Percentiles rank a stretch among this genome's conserved stretches.
These are phyloP conservation scores for Xylariaceae sp. DNA, from an alignment of 2,329 filamentous ascomycete genomes.

Conservation along the genomic window DNA sequence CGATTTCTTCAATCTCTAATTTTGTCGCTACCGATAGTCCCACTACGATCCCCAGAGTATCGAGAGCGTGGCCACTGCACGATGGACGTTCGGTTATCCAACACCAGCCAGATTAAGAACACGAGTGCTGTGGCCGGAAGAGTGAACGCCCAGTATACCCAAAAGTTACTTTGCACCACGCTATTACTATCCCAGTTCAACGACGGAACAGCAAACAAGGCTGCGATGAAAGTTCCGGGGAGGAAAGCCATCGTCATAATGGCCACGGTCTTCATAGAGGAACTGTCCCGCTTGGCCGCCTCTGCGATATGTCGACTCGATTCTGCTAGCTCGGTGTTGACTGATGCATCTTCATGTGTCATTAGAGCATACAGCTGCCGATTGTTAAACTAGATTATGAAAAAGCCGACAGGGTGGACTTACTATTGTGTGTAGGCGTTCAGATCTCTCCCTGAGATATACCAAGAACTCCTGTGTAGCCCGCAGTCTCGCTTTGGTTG, in stretches of 20 bases:
- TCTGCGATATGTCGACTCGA: constrained; percentile 15
- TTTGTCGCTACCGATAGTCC: too few species aligned
- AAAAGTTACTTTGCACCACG: constrained; percentile 11
- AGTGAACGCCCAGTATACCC: constrained; percentile 47
- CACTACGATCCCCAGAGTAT: too few species aligned
- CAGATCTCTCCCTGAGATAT: constrained; percentile 21
- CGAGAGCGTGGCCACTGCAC: not conserved
- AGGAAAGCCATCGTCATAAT: constrained; percentile 23
- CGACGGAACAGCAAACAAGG: constrained; percentile 20
- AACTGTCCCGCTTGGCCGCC: constrained; percentile 16
- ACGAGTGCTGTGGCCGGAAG: constrained; percentile 31
- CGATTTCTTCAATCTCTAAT: too few species aligned
- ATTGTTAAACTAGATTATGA: not conserved
- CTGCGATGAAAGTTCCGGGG: constrained; percentile 23
- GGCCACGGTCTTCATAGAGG: constrained; percentile 20
- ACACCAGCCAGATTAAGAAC: constrained; percentile 14
- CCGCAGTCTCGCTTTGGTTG: constrained; percentile 14
- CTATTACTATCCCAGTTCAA: constrained; percentile 10
- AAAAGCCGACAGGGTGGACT: constrained; percentile 6
- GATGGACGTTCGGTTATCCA: not conserved
- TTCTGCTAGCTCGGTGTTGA: constrained; percentile 15
- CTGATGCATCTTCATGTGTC: constrained; percentile 20
- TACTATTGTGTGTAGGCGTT: constrained; percentile 21
- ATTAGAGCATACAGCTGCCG: constrained; percentile 19
- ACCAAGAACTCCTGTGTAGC: constrained; percentile 18